Evolutionary conservation across 805 yeast species (phyloP).

Genomic region (Pichia californica): DNA sequence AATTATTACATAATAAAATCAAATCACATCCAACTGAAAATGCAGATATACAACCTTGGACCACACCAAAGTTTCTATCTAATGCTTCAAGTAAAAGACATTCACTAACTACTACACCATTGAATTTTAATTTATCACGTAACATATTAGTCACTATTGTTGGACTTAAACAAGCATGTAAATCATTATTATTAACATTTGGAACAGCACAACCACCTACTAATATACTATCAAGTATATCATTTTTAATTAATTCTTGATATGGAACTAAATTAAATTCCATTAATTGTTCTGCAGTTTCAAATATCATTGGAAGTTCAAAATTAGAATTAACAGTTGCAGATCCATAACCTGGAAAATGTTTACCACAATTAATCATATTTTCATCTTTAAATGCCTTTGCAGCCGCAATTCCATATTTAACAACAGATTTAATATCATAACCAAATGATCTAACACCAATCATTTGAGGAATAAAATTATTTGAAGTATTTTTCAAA

Average conservation of each 20-base stretch:
- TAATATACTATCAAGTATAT: slow-evolving; percentile 45
- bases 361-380: slow-evolving; percentile 50
- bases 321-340: slow-evolving; percentile 51
- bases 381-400: slow-evolving; percentile 51
- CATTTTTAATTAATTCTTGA: slow-evolving; percentile 37
- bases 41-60: slow-evolving; percentile 60
- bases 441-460: slow-evolving; percentile 60
- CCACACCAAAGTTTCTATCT: slow-evolving; percentile 55
- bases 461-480: slow-evolving; percentile 34
- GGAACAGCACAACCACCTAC: slow-evolving; percentile 66
- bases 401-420: slow-evolving; percentile 46
- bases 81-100: slow-evolving; percentile 59
- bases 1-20: slow-evolving; percentile 55
- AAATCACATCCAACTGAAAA: slow-evolving; percentile 61
- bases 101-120: slow-evolving; percentile 54
- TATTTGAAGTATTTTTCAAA: slow-evolving; percentile 45
- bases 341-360: slow-evolving; percentile 62
- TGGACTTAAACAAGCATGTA: slow-evolving; percentile 58
- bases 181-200: slow-evolving; percentile 50
- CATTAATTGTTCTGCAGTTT: slow-evolving; percentile 45
- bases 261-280: slow-evolving; percentile 47
- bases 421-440: slow-evolving; percentile 51
- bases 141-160: slow-evolving; percentile 43
- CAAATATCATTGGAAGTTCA: slow-evolving; percentile 54
- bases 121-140: slow-evolving; percentile 43